These are phyloP conservation scores for Melampsora larici-populina DNA, from an alignment of 1,284 basidiomycete genomes.

Conservation along the genomic window DNA sequence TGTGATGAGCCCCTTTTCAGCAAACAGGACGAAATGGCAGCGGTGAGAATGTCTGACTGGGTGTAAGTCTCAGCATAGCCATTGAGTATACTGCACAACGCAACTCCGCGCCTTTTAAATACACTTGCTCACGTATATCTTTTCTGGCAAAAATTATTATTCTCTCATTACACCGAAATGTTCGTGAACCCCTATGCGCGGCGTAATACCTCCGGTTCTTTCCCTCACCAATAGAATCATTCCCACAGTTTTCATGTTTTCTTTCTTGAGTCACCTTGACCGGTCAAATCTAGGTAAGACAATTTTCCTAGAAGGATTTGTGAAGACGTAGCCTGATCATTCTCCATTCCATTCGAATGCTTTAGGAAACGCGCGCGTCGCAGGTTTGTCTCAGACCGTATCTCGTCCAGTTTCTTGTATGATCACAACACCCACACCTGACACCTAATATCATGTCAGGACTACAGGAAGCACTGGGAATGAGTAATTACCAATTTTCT, in stretches of 20 bases:
- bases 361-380: conserved; percentile 39
- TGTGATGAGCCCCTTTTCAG: neutral
- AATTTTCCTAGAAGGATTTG: neutral
- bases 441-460: neutral
- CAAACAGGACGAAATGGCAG: neutral
- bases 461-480: conserved; percentile 25
- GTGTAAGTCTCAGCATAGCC: neutral
- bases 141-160: no score
- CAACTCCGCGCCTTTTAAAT: no score
- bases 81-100: neutral
- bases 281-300: conserved; percentile 34
- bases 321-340: neutral
- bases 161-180: no score
- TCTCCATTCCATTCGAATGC: neutral
- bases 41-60: conserved; percentile 2
- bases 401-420: neutral
- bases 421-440: neutral
- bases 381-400: conserved; percentile 14
- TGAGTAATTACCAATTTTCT: conserved; percentile 33
- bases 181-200: no score
- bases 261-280: conserved; percentile 41
- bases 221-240: conserved; percentile 3
- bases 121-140: no score
- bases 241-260: conserved; percentile 24
- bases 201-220: no score